Percentiles rank a stretch among this genome's conserved stretches.
Evolutionary conservation across 192 early-diverging fungal genomes (phyloP).

Genomic region (Coemansia pectinata): DNA sequence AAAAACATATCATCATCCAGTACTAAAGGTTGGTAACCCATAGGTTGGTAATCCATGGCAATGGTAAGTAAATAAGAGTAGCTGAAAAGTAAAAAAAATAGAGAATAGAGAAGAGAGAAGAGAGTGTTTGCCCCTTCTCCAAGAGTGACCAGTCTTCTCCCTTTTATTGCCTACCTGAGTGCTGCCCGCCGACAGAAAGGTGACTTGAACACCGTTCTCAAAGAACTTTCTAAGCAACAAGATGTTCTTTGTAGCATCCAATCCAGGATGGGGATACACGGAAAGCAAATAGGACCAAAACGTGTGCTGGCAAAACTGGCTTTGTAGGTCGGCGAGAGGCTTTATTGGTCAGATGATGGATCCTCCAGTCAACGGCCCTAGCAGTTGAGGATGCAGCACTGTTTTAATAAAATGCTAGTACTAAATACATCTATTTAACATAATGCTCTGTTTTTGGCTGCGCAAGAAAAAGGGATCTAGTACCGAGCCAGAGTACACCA

Average conservation of each 20-base stretch:
- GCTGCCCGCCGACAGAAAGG: not conserved
- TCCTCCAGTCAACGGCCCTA: not conserved
- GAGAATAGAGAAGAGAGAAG: not conserved
- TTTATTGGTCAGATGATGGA: not conserved
- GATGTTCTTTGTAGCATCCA: not conserved
- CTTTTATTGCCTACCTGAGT: not conserved
- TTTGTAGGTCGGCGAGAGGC: not conserved
- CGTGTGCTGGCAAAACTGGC: not conserved
- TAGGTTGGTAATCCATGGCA: not conserved
- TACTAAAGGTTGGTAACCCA: not conserved
- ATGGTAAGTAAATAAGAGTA: not conserved
- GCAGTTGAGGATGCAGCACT: too few species aligned
- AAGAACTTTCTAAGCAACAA: not conserved
- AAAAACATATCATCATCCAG: not conserved
- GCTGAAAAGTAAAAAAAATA: not conserved
- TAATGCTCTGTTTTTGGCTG: too few species aligned
- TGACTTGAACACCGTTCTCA: not conserved
- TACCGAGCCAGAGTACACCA: too few species aligned
- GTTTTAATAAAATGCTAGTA: too few species aligned
- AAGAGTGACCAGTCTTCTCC: too few species aligned
- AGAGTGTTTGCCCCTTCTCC: not conserved
- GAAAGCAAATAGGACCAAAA: not conserved
- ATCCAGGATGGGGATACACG: not conserved
- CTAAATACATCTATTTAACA: too few species aligned
- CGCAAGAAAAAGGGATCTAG: too few species aligned